Base-by-base conservation (phyloP, 371 early-diverging fungal genomes). In the Cokeromyces recurvatus region DNA sequence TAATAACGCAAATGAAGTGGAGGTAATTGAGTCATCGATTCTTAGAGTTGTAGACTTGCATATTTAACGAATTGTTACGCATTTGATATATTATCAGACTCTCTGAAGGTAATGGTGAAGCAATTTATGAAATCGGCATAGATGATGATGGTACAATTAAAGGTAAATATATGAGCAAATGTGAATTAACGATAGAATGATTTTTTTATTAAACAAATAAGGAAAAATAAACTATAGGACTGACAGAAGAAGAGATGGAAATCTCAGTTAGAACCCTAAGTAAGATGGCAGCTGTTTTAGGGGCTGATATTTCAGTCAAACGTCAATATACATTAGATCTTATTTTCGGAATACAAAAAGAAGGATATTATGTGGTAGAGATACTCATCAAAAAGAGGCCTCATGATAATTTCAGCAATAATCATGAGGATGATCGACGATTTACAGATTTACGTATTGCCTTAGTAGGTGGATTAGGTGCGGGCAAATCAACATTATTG, bases 1-100 rank as follows among this genome's bases (percentile, higher is more conserved):
- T 95, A 9, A 82, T 90, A n/a, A 94, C 92, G 2, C 93, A 94
- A 71, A 67, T 94, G 50, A 90, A 91, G 52, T 92, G 94, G 91
- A 78, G 95, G 87, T 77, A 58, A 27, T 31, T 9, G 11, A 34
- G n/a, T 14, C 15, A 34, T 27, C 11, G 6, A 7, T 10, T 4
- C 4, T 0, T 14, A 24, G 21, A 8, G 11, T 17, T 9, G 1
- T 12, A 6, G 5, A 34, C 21, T 34, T 24, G 14, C 3, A 17
- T 24, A n/a, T 29, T 37, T n/a, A n/a, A n/a, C n/a, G n/a, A n/a
- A n/a, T n/a, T n/a, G n/a, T n/a, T n/a, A n/a, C n/a, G n/a, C n/a
- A n/a, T n/a, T n/a, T n/a, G n/a, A n/a, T n/a, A n/a, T n/a, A 29
- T 38, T 48, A 8, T 21, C 17, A 86, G 84, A 44, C 62, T 95